Evolutionary conservation across 1,284 basidiomycete species (phyloP).

Genomic region (Wallemia mellicola): DNA sequence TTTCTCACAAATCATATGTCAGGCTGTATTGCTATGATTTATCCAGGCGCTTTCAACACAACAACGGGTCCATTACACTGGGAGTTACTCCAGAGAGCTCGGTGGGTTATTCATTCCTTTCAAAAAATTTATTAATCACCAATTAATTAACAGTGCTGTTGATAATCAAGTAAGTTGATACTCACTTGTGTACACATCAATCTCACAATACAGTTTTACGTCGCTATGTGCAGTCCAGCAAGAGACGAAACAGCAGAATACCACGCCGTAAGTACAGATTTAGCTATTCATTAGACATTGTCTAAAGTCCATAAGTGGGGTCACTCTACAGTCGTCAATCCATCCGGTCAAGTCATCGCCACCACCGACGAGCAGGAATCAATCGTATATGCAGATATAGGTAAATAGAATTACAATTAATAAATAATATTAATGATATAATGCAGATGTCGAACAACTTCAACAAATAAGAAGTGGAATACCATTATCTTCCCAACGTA

Average conservation of each 20-base stretch:
- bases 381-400: slow-evolving; percentile 51
- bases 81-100: slow-evolving; percentile 63
- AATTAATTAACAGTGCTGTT: slow-evolving; percentile 30
- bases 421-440: slow-evolving; percentile 1
- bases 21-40: slow-evolving; percentile 72
- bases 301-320: slow-evolving; percentile 62
- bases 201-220: slow-evolving; percentile 25
- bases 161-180: slow-evolving; percentile 44
- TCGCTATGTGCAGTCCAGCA: slow-evolving; percentile 85
- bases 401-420: slow-evolving; percentile 21
- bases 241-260: slow-evolving; percentile 50
- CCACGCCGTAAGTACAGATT: slow-evolving; percentile 35
- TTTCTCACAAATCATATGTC: slow-evolving; percentile 1
- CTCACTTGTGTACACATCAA: background rate
- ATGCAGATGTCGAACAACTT: slow-evolving; percentile 36
- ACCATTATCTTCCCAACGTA: slow-evolving; percentile 56
- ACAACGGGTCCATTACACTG: slow-evolving; percentile 92
- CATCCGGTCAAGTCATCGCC: slow-evolving; percentile 51
- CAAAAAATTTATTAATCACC: background rate
- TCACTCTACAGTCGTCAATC: slow-evolving; percentile 64
- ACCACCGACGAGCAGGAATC: slow-evolving; percentile 52
- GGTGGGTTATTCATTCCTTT: slow-evolving; percentile 21
- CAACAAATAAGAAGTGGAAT: slow-evolving; percentile 43
- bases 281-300: too few species aligned
- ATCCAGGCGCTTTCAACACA: slow-evolving; percentile 62